These are phyloP conservation scores for Ustilago shanxiensis DNA, from an alignment of 1,284 basidiomycete genomes.

Conservation along the genomic window DNA sequence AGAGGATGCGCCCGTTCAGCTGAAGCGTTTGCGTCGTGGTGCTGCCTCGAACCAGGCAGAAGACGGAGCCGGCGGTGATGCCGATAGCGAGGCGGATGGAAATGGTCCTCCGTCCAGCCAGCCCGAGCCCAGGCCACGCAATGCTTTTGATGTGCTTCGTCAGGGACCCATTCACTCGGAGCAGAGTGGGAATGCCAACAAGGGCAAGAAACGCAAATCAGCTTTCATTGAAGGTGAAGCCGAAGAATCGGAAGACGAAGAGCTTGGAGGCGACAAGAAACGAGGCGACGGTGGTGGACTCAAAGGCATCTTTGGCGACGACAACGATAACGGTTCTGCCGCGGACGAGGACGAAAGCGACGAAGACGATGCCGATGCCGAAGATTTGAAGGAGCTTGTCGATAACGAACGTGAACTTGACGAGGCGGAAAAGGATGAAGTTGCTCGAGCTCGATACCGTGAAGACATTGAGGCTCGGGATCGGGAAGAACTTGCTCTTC, in stretches of 20 bases:
- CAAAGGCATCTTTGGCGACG: constrained; percentile 60
- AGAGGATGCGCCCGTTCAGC: constrained; percentile 30
- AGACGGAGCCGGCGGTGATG: constrained; percentile 4
- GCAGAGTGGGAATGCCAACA: neutral
- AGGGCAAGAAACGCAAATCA: constrained; percentile 47
- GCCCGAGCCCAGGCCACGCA: constrained; percentile 30
- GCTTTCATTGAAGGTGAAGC: constrained; percentile 67
- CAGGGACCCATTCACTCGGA: constrained; percentile 1
- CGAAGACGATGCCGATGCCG: constrained; percentile 59
- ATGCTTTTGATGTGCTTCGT: constrained; percentile 38
- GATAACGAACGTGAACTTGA: constrained; percentile 63
- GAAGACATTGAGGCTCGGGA: constrained; percentile 61
- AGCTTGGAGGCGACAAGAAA: constrained; percentile 35
- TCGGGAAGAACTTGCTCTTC: constrained; percentile 56
- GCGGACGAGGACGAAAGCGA: constrained; percentile 52
- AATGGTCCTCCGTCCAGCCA: constrained; percentile 35
- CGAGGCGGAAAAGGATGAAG: constrained; percentile 61
- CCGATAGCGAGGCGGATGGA: constrained; percentile 28
- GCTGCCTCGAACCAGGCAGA: neutral
- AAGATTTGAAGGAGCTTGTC: constrained; percentile 63
- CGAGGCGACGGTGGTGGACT: constrained; percentile 58
- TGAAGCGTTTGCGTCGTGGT: constrained; percentile 45
- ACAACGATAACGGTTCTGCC: constrained; percentile 25
- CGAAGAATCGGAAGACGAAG: constrained; percentile 68
- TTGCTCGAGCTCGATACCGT: constrained; percentile 53